Evolutionary conservation across 164 flowering plant genomes (phyloP), one percentile per base, ranked within the genome.

Genomic region (Berberis vulgaris): DNA sequence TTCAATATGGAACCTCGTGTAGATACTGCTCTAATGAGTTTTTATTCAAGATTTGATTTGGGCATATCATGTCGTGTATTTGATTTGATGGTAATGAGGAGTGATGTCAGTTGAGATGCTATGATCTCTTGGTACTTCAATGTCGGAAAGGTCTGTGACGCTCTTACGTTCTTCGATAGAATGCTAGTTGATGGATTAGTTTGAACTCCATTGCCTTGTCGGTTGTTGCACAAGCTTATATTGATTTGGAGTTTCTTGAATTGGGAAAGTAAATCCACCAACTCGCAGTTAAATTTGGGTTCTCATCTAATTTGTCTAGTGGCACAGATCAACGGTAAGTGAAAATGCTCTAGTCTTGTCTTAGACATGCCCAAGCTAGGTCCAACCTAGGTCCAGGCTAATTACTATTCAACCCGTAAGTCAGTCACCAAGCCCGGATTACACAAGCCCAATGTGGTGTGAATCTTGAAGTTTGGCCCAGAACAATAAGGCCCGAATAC

Each of bases 1-100:
- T 69, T 77, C 52, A 72, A 74, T 57, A 62, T 61, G 45, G 59
- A 70, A 74, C 62, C 66, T 11, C 77, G 80, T 71, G 73, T 85
- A 61, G 85, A 77, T 26, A 81, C 84, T 60, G 75, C 85, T 63
- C 68, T 83, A 71, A 62, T 85, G 41, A 74, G 85, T 43, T 85
- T 85, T 54, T 81, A 83, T 61, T 63, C 67, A 54, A 81, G 68
- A 62, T 76, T 74, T 60, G 72, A 81, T 66, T 58, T 46, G 57
- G 47, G 42, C 52, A 59, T 74, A 8, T 5, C 84, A 0, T 71
- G 64, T 13, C 41, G 26, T 39, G 84, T 80, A 46, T 81, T 85
- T 74, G 73, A 77, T 46, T 74, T 58, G 64, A 72, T 83, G 80
- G 68, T 13, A 12, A 12, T 65, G 58, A 74, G 66, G 75, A 84